phyloP scores from a whole-genome alignment of 352 stramenopile genomes.

The Phytopythium montanum region DNA sequence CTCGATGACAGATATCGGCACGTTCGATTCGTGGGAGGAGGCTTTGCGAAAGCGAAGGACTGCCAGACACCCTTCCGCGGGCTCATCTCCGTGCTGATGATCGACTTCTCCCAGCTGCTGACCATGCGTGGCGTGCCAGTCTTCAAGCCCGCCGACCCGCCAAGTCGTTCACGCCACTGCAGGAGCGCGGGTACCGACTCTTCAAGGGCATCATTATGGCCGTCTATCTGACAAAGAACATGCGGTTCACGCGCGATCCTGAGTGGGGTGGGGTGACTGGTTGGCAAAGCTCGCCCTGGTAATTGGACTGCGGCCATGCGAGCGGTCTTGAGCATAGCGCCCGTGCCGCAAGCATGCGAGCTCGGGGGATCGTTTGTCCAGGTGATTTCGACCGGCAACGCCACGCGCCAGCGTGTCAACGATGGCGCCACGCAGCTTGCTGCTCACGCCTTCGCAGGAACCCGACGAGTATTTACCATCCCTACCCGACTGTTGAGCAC shows the following conservation, averaged over 20 bases:
- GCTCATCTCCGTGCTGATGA: slow-evolving; percentile 12
- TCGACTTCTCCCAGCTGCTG: slow-evolving; percentile 15
- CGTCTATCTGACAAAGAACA: background rate
- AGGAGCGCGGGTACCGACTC: background rate
- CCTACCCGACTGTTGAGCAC: background rate
- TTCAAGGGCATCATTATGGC: background rate
- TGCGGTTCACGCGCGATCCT: background rate
- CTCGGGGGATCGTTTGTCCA: background rate
- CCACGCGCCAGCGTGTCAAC: background rate
- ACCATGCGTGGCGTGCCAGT: slow-evolving; percentile 2
- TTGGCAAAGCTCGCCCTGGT: too few species aligned
- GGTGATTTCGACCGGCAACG: background rate
- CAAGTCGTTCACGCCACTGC: background rate
- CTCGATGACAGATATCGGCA: slow-evolving; percentile 18
- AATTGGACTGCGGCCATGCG: background rate
- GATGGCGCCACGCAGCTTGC: background rate
- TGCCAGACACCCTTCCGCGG: slow-evolving; percentile 8
- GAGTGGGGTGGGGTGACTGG: background rate
- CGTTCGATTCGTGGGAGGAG: slow-evolving; percentile 24
- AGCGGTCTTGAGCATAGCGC: background rate
- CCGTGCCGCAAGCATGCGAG: too few species aligned
- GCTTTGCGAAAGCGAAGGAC: slow-evolving; percentile 16
- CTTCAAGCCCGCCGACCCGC: slow-evolving; percentile 6
- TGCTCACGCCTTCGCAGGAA: too few species aligned
- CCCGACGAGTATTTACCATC: background rate